Conservation (phyloP, 495 filamentous ascomycete species). For the Penicillium cinerascens region DNA sequence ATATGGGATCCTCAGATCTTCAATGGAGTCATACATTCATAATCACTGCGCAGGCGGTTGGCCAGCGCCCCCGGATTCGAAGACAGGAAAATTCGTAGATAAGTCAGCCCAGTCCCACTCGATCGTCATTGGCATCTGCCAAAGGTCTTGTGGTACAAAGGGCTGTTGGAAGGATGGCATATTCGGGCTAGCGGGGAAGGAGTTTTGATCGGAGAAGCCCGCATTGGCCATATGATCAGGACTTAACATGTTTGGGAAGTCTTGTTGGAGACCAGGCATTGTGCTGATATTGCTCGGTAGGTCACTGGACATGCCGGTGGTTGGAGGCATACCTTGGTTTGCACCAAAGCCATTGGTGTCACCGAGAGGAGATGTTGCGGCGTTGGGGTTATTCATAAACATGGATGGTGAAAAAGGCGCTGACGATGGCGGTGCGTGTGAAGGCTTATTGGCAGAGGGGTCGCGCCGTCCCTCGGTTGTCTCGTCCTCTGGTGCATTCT, state of each 20-base stretch:
- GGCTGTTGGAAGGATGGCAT: conserved; percentile 73
- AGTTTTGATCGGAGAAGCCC: conserved; percentile 43
- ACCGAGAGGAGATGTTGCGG: conserved; percentile 21
- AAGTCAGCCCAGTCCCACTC: conserved; percentile 99
- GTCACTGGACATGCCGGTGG: conserved; percentile 19
- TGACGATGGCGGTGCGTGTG: conserved; percentile 26
- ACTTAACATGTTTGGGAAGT: conserved; percentile 40
- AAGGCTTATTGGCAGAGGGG: conserved; percentile 18
- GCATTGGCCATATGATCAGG: conserved; percentile 37
- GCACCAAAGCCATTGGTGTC: conserved; percentile 29
- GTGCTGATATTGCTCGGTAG: conserved; percentile 28
- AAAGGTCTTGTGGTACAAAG: conserved; percentile 93
- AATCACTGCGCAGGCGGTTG: conserved; percentile 24
- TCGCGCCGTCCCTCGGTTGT: conserved; percentile 22
- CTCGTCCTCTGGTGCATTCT: conserved; percentile 49
- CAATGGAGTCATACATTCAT: conserved; percentile 18
- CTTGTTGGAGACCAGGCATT: conserved; percentile 35
- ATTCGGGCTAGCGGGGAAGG: conserved; percentile 36
- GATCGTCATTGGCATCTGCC: conserved; percentile 92
- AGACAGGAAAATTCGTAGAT: conserved; percentile 48
- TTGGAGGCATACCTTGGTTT: conserved; percentile 34
- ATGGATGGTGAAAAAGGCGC: conserved; percentile 34
- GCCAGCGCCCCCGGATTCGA: conserved; percentile 27
- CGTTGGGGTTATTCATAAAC: conserved; percentile 28
- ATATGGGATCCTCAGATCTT: background rate